Evolutionary conservation across 768 basidiomycete species (phyloP).

Genomic region (Leccinum aurantiacum): DNA sequence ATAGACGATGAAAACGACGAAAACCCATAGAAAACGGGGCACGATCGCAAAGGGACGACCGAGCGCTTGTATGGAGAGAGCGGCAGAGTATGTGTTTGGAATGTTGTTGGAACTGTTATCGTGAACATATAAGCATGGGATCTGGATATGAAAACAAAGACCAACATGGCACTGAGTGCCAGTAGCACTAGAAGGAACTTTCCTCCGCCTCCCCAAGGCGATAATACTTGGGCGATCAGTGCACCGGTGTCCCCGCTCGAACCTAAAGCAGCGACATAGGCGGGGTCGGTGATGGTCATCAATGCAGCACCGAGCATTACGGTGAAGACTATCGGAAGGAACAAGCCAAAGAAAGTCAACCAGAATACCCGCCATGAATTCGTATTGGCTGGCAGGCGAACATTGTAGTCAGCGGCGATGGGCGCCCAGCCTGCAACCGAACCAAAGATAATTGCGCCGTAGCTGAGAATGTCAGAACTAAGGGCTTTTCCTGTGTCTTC

Average conservation of each 20-base stretch:
- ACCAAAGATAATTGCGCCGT: slow-evolving; percentile 53
- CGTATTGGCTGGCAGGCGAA: slow-evolving; percentile 45
- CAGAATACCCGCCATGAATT: slow-evolving; percentile 44
- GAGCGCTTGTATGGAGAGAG: slow-evolving; percentile 46
- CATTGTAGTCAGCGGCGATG: slow-evolving; percentile 56
- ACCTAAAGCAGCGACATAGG: slow-evolving; percentile 41
- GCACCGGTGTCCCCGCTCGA: slow-evolving; percentile 42
- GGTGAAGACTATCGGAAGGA: slow-evolving; percentile 46
- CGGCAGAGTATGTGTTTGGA: slow-evolving; percentile 47
- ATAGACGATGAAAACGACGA: slow-evolving; percentile 39
- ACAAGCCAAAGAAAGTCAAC: slow-evolving; percentile 51
- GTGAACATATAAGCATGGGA: not conserved
- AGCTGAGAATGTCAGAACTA: slow-evolving; percentile 49
- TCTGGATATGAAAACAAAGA: not conserved
- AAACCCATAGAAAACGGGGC: slow-evolving; percentile 47
- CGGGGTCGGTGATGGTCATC: slow-evolving; percentile 41
- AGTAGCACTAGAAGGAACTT: slow-evolving; percentile 44
- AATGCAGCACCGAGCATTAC: slow-evolving; percentile 38
- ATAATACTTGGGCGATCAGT: slow-evolving; percentile 43
- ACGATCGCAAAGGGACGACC: slow-evolving; percentile 43
- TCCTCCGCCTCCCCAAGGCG: slow-evolving; percentile 44
- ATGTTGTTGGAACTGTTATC: slow-evolving; percentile 40
- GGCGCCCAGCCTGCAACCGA: slow-evolving; percentile 50
- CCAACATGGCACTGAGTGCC: slow-evolving; percentile 43
- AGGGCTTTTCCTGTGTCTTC: slow-evolving; percentile 47